Evolutionary conservation across 2,329 filamentous ascomycete genomes (phyloP).

Genomic region (Ceratocystiopsis minuta): DNA sequence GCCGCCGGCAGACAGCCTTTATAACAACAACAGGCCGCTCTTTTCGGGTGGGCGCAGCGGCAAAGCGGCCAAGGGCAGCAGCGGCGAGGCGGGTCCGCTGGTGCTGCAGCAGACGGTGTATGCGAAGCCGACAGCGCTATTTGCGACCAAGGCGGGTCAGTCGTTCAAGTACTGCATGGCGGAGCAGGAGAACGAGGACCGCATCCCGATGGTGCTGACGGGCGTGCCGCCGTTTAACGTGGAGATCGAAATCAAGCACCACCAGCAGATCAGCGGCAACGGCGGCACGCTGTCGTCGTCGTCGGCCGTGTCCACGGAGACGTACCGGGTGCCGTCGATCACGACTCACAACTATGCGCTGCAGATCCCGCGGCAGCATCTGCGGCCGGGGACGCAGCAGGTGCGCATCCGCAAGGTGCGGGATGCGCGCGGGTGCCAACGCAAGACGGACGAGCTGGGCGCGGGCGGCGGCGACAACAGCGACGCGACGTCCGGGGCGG

Average conservation of each 20-base stretch:
- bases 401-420: constrained; percentile 79
- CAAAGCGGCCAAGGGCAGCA: not conserved
- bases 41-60: not conserved
- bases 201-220: constrained; percentile 69
- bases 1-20: constrained; percentile 68
- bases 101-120: constrained; percentile 70
- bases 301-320: constrained; percentile 27
- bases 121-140: constrained; percentile 62
- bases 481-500: constrained; percentile 32
- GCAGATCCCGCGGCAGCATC: constrained; percentile 64
- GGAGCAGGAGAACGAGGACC: constrained; percentile 64
- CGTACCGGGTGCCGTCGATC: constrained; percentile 67
- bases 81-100: constrained; percentile 28
- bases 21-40: constrained; percentile 44
- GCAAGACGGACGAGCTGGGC: constrained; percentile 24
- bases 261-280: constrained; percentile 17
- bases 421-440: constrained; percentile 72
- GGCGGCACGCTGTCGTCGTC: constrained; percentile 46
- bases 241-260: constrained; percentile 85
- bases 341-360: constrained; percentile 57
- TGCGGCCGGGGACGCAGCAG: constrained; percentile 78
- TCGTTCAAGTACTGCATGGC: constrained; percentile 91
- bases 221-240: constrained; percentile 77
- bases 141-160: constrained; percentile 61
- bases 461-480: constrained; percentile 23